Base-by-base conservation (phyloP, 805 yeast species). In the Pichia ethanolica region DNA sequence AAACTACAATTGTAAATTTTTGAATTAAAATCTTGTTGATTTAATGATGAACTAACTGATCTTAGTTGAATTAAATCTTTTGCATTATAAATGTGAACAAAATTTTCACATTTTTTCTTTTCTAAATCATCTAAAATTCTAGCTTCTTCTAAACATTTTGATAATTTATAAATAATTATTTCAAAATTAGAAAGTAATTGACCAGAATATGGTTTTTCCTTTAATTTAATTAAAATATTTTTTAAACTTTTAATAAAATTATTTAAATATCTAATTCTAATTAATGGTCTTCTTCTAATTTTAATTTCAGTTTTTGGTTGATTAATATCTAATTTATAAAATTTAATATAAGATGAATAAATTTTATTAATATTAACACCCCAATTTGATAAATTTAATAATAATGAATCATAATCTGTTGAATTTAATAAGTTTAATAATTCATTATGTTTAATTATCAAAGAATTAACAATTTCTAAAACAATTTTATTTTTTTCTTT, bases 231-330 rank as follows among this genome's bases (percentile, higher is more conserved):
- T 8, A 60, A 42, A 5, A 60, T 45, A 25, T 57, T 58, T 41
- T 54, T 56, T 13, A 65, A 40, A 14, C 53, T 52, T n/a, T 45
- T 39, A 11, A 61, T 47, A 34, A 63, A 55, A 40, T 56, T 59
- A 20, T 52, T 53, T 27, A 68, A 44, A 32, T 59, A 57, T 7
- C 62, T 49, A n/a, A 67, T 47, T 49, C 66, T 57, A 35, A 61
- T 53, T 35, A 68, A 44, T 9, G 72, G 72, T 42, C 61, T 54
- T 45, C 65, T 56, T 45, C 65, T 62, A 7, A 64, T 49, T 14
- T 51, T 50, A 27, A 62, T 47, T 48, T 67, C 71, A 3, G 59
- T 50, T 7, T 59, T 51, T 1, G 67, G 44, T 36, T 63, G 64
- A 38, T 54, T 53, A 5, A 53, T 42, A 35, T 52, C 60, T 20